Evolutionary conservation across 2,329 filamentous ascomycete genomes (phyloP).

Genomic region (Pestalotiopsis sp.): DNA sequence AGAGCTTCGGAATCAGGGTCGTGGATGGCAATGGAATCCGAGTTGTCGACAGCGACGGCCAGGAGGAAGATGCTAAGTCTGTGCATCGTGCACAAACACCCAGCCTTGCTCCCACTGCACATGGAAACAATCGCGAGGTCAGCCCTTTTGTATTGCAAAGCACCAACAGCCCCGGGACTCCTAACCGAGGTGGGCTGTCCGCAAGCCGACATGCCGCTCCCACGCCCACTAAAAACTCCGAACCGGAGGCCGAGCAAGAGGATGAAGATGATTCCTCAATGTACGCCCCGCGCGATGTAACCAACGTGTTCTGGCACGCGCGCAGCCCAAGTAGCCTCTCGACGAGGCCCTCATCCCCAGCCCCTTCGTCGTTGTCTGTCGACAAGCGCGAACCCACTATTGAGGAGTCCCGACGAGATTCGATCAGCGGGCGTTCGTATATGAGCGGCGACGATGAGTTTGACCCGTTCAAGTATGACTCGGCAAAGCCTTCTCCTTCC

Average conservation of each 20-base stretch:
- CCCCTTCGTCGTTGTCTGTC: slow-evolving; percentile 24
- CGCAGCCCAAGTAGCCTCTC: slow-evolving; percentile 39
- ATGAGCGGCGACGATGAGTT: slow-evolving; percentile 21
- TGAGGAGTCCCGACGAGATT: slow-evolving; percentile 33
- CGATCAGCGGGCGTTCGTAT: slow-evolving; percentile 20
- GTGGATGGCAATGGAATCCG: background rate
- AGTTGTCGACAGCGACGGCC: background rate
- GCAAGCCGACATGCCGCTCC: slow-evolving; percentile 1
- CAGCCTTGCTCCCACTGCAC: background rate
- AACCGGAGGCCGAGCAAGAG: slow-evolving; percentile 1
- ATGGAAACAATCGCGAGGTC: background rate
- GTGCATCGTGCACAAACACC: background rate
- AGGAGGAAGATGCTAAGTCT: background rate
- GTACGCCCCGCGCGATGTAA: slow-evolving; percentile 33
- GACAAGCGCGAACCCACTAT: slow-evolving; percentile 37
- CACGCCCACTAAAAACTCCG: background rate
- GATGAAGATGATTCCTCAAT: slow-evolving; percentile 20
- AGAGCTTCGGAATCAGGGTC: background rate
- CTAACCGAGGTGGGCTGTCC: slow-evolving; percentile 7
- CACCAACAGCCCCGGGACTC: slow-evolving; percentile 1
- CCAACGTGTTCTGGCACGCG: slow-evolving; percentile 34
- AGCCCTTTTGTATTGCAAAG: slow-evolving; percentile 8
- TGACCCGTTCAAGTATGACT: slow-evolving; percentile 28
- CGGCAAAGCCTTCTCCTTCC: slow-evolving; percentile 12
- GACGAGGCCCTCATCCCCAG: slow-evolving; percentile 35